A percentile compares a stretch with the other conserved stretches of the same genome.
These are phyloP conservation scores for Bipolaris cookei DNA, from an alignment of 2,329 filamentous ascomycete genomes.

Conservation along the genomic window DNA sequence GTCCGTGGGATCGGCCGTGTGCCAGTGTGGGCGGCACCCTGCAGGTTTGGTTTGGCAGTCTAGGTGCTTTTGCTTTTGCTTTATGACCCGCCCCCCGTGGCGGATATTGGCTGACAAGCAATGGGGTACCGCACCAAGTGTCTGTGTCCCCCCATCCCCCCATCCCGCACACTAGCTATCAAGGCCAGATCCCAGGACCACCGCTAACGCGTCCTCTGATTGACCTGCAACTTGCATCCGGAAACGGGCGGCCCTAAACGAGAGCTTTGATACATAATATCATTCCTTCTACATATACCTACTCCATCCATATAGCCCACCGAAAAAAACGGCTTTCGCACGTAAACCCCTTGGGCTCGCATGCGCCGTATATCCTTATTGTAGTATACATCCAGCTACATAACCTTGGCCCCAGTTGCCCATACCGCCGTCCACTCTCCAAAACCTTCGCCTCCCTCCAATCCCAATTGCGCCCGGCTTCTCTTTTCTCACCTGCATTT, in stretches of 20 bases:
- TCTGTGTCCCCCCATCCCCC: background rate
- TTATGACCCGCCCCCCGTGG: conserved; percentile 21
- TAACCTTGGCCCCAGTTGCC: too few species aligned
- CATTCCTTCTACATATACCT: background rate
- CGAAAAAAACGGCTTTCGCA: background rate
- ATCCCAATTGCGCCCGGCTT: too few species aligned
- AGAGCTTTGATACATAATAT: conserved; percentile 4
- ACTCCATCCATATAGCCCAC: background rate
- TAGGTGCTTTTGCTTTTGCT: conserved; percentile 6
- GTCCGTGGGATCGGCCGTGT: conserved; percentile 6
- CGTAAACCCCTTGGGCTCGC: too few species aligned
- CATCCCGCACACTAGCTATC: conserved; percentile 26
- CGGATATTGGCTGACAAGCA: conserved; percentile 35
- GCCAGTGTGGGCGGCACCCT: conserved; percentile 25
- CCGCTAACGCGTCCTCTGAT: conserved; percentile 20
- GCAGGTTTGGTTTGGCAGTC: conserved; percentile 16
- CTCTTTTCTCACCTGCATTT: too few species aligned
- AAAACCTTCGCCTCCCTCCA: too few species aligned
- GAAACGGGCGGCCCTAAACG: background rate
- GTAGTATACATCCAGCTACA: too few species aligned
- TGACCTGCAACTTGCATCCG: conserved; percentile 1
- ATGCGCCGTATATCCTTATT: too few species aligned
- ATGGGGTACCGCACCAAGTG: background rate
- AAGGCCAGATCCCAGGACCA: conserved; percentile 30
- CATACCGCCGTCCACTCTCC: too few species aligned